Evolutionary conservation across 148 eudicot genomes (phyloP).

Genomic region (Heliosperma pusillum): DNA sequence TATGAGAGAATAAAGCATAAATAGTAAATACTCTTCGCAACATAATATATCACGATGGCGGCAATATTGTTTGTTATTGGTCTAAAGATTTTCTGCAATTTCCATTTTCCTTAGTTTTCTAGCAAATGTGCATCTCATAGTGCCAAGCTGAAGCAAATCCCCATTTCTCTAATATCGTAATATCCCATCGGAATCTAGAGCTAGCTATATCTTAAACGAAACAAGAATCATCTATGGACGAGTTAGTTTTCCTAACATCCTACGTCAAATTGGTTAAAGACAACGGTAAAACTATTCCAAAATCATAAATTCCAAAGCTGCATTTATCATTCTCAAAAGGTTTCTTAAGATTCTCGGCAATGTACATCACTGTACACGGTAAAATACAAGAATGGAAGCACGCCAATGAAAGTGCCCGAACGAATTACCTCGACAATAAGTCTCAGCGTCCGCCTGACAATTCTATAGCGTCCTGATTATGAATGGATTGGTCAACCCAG

Average conservation of each 20-base stretch:
- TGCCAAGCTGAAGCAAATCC: no score
- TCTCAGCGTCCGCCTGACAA: conserved; percentile 83
- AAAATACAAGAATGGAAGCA: background rate
- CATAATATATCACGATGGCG: no score
- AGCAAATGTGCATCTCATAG: no score
- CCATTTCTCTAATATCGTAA: no score
- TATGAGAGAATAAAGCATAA: no score
- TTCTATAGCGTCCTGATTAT: conserved; percentile 76
- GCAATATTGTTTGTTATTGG: no score
- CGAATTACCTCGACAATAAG: conserved; percentile 9
- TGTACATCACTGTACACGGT: background rate
- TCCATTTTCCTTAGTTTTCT: no score
- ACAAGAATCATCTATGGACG: background rate
- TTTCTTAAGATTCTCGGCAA: conserved; percentile 1
- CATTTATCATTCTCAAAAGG: background rate
- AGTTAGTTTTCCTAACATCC: background rate
- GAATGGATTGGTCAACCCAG: conserved; percentile 78
- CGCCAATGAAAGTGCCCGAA: background rate
- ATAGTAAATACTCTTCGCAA: no score
- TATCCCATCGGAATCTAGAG: no score
- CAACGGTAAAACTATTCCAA: background rate
- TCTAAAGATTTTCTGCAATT: no score
- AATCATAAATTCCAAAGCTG: background rate
- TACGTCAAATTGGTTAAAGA: background rate
- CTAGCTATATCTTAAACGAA: no score